These are phyloP conservation scores for Hydnomerulius pinastri DNA, from an alignment of 768 basidiomycete species.

Conservation along the genomic window DNA sequence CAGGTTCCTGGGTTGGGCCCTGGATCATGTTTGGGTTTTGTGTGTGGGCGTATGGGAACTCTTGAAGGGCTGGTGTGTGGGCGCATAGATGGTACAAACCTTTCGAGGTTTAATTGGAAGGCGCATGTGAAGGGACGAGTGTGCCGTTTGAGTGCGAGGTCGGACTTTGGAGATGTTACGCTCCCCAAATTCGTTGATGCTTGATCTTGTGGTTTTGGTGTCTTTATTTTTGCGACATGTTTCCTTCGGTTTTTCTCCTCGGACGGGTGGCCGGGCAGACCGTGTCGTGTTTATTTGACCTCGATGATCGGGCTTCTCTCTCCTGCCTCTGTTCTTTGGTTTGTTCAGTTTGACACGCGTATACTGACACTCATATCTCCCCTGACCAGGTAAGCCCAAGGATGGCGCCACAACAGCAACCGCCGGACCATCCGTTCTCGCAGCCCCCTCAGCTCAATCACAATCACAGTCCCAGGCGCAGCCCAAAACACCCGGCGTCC, in stretches of 20 bases:
- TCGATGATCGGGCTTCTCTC: background rate
- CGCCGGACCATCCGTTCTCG: constrained; percentile 11
- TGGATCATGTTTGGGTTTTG: too few species aligned
- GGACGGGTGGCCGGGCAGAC: too few species aligned
- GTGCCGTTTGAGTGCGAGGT: too few species aligned
- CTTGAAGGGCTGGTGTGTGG: too few species aligned
- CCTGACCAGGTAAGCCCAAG: constrained; percentile 22
- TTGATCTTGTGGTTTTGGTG: background rate
- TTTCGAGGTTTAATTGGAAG: too few species aligned
- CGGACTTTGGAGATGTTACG: too few species aligned
- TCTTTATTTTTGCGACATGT: background rate
- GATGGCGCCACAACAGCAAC: constrained; percentile 14
- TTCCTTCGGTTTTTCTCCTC: background rate
- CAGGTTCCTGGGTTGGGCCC: too few species aligned
- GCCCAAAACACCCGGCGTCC: constrained; percentile 21
- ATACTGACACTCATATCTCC: constrained; percentile 8
- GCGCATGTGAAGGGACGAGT: too few species aligned
- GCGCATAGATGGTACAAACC: too few species aligned
- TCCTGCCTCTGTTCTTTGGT: too few species aligned
- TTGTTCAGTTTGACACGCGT: background rate
- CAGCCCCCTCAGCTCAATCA: constrained; percentile 7
- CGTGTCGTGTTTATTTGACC: background rate
- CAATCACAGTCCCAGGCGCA: background rate
- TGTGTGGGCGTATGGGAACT: too few species aligned
- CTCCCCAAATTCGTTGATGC: background rate